Conservation (phyloP, 805 yeast genomes). For the Candida sakaeoensis region DNA sequence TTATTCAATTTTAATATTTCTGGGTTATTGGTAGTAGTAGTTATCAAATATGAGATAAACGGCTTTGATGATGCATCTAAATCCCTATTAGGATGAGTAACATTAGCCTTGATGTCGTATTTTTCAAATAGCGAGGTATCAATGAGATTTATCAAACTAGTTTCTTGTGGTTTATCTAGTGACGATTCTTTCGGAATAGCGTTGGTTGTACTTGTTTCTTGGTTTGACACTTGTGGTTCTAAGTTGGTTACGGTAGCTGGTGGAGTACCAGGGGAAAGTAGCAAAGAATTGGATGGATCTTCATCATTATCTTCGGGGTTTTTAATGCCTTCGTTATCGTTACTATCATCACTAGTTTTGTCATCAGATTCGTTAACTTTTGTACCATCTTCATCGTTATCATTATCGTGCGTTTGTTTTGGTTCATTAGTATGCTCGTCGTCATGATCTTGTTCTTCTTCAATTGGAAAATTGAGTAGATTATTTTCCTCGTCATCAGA, state of each 20-base stretch:
- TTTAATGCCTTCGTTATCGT: not conserved
- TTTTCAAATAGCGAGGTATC: conserved; percentile 12
- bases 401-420: not conserved
- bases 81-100: conserved; percentile 64
- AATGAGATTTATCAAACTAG: not conserved
- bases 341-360: conserved; percentile 8
- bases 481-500: conserved; percentile 3
- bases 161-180: no score
- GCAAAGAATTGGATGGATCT: conserved; percentile 12
- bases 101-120: conserved; percentile 28
- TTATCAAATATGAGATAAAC: conserved; percentile 68
- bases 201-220: not conserved
- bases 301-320: conserved; percentile 3
- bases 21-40: conserved; percentile 62
- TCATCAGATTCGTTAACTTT: not conserved
- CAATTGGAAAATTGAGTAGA: conserved; percentile 2
- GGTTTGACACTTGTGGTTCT: not conserved
- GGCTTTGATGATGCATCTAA: conserved; percentile 67
- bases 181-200: not conserved
- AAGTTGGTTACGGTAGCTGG: not conserved
- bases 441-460: conserved; percentile 5
- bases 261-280: conserved; percentile 6
- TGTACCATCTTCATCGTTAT: not conserved
- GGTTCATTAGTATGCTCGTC: not conserved
- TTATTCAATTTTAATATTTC: conserved; percentile 38